These are phyloP conservation scores for Bruguiera gymnorhiza DNA, from an alignment of 345 rosid genomes.

Conservation along the genomic window DNA sequence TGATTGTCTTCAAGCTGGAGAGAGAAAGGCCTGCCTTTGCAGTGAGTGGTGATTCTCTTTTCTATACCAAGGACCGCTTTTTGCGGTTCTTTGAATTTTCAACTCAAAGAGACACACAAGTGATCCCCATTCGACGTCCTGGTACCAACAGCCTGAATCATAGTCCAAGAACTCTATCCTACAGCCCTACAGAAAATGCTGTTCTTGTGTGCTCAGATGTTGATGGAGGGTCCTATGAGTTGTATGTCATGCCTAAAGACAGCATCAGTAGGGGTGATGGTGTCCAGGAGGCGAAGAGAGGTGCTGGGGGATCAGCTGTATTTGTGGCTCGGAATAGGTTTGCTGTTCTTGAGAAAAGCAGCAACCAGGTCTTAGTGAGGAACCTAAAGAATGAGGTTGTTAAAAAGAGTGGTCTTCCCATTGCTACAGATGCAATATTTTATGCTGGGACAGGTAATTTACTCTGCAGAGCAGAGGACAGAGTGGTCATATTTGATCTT, in stretches of 20 bases:
- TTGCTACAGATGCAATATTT: conserved; percentile 74
- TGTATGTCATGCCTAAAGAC: conserved; percentile 80
- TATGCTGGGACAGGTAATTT: conserved; percentile 92
- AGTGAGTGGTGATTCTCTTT: conserved; percentile 66
- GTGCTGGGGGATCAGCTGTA: conserved; percentile 72
- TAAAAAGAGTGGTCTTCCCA: conserved; percentile 66
- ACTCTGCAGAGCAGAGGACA: conserved; percentile 84
- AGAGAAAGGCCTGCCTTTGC: conserved; percentile 95
- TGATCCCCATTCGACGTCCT: conserved; percentile 77
- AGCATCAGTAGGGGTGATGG: conserved; percentile 62
- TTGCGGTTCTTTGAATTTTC: conserved; percentile 77
- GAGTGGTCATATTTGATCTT: conserved; percentile 79
- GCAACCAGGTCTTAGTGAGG: conserved; percentile 77
- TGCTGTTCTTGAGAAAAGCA: conserved; percentile 87
- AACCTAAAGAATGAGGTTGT: conserved; percentile 81
- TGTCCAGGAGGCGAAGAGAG: conserved; percentile 84
- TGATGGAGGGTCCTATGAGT: conserved; percentile 90
- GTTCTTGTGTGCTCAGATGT: conserved; percentile 83
- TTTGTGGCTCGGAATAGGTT: conserved; percentile 86
- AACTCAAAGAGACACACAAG: conserved; percentile 69
- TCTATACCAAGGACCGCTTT: conserved; percentile 78
- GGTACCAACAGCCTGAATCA: conserved; percentile 76
- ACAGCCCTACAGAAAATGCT: conserved; percentile 90
- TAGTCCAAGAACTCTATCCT: conserved; percentile 85
- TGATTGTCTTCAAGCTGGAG: conserved; percentile 96